phyloP scores from a whole-genome alignment of 352 stramenopile genomes.

The Phytophthora uliginosa region DNA sequence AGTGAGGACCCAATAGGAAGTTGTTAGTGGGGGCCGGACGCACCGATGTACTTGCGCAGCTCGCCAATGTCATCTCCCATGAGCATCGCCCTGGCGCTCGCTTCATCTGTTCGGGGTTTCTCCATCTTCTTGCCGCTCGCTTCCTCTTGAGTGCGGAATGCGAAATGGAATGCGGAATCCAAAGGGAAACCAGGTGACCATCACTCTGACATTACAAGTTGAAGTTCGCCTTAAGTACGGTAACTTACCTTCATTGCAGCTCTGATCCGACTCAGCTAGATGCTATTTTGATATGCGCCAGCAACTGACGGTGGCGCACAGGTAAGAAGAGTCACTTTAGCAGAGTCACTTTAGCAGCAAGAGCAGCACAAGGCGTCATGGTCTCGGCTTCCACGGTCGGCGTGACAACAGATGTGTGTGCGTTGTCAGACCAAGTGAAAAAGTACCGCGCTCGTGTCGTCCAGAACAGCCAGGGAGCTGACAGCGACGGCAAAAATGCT shows the following conservation, averaged over 20 bases:
- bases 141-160: constrained; percentile 30
- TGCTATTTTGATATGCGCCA: constrained; percentile 16
- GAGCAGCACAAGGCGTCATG: constrained; percentile 35
- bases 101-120: constrained; percentile 7
- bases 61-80: constrained; percentile 62
- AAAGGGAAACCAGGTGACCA: constrained; percentile 43
- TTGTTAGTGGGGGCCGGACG: constrained; percentile 1
- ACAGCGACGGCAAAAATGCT: constrained; percentile 35
- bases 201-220: constrained; percentile 41
- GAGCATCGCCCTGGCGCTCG: constrained; percentile 5
- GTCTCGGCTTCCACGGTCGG: constrained; percentile 70
- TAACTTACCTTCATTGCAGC: constrained; percentile 7
- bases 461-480: constrained; percentile 28
- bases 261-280: background rate
- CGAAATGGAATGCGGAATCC: constrained; percentile 27
- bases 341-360: constrained; percentile 16
- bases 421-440: constrained; percentile 85
- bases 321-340: constrained; percentile 26
- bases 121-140: constrained; percentile 20
- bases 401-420: constrained; percentile 69
- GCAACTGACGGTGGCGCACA: background rate
- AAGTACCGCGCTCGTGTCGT: constrained; percentile 82
- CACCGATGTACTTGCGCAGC: constrained; percentile 77
- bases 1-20: background rate
- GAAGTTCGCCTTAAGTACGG: constrained; percentile 25